phyloP scores from a whole-genome alignment of 129 eudicot genomes.

The Rutidosis leptorrhynchoides region DNA sequence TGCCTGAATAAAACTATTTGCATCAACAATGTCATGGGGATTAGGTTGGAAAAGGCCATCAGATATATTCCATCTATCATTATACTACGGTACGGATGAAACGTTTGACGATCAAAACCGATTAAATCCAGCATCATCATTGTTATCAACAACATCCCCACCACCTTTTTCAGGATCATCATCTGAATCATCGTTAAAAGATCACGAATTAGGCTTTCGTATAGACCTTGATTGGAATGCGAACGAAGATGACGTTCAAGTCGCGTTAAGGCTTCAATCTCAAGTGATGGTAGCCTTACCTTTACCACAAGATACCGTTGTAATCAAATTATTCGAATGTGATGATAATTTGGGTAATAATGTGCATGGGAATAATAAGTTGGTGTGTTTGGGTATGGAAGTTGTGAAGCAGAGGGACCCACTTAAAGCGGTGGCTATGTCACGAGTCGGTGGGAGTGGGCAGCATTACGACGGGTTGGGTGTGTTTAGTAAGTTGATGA shows the following conservation, averaged over 20 bases:
- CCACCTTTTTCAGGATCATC: conserved; percentile 36
- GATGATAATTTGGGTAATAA: conserved; percentile 10
- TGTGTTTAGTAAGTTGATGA: conserved; percentile 64
- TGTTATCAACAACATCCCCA: conserved; percentile 17
- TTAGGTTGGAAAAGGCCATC: conserved; percentile 84
- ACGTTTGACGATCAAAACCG: conserved; percentile 40
- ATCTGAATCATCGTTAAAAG: conserved; percentile 12
- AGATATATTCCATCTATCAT: conserved; percentile 62
- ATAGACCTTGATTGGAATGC: conserved; percentile 84
- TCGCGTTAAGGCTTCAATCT: conserved; percentile 74
- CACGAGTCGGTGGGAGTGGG: conserved; percentile 68
- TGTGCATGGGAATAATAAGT: conserved; percentile 16
- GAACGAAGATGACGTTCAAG: conserved; percentile 83
- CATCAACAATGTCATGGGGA: conserved; percentile 82
- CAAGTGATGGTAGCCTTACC: conserved; percentile 89
- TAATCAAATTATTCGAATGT: conserved; percentile 44
- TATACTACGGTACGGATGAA: conserved; percentile 65
- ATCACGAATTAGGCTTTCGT: conserved; percentile 52
- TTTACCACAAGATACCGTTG: conserved; percentile 72
- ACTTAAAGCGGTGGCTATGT: conserved; percentile 58
- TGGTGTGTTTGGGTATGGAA: conserved; percentile 57
- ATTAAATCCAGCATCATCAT: conserved; percentile 36
- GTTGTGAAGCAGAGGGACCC: conserved; percentile 89
- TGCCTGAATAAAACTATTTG: conserved; percentile 20
- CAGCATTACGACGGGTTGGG: conserved; percentile 85